A percentile compares a stretch with the other conserved stretches of the same genome.
Evolutionary conservation across 2,329 filamentous ascomycete species (phyloP).

Genomic region (Talaromyces verruculosus): DNA sequence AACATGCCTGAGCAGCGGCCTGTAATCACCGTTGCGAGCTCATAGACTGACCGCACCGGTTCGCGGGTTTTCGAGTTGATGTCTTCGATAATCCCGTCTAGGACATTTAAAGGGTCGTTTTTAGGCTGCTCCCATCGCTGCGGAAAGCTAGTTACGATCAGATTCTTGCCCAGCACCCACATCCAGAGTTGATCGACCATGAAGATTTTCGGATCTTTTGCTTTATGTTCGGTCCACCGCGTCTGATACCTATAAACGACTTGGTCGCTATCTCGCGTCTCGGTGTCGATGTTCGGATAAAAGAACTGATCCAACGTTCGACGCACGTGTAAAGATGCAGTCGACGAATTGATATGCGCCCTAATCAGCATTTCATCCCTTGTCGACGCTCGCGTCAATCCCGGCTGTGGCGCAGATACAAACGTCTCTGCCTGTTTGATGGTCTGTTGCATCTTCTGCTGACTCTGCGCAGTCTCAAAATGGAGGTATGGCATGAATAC

Average conservation of each 20-base stretch:
- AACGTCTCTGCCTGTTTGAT: constrained; percentile 43
- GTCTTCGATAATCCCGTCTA: constrained; percentile 62
- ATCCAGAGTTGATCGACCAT: constrained; percentile 71
- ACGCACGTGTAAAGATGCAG: constrained; percentile 53
- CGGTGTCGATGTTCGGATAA: constrained; percentile 61
- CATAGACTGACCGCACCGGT: constrained; percentile 61
- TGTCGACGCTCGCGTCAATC: constrained; percentile 33
- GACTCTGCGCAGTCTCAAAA: constrained; percentile 59
- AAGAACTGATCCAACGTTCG: constrained; percentile 66
- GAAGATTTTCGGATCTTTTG: constrained; percentile 58
- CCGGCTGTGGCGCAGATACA: constrained; percentile 23
- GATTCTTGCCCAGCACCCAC: constrained; percentile 59
- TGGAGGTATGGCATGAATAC: constrained; percentile 65
- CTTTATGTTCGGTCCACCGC: constrained; percentile 34
- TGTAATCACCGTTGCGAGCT: constrained; percentile 63
- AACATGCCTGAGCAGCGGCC: constrained; percentile 61
- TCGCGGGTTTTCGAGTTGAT: constrained; percentile 64
- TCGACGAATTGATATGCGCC: constrained; percentile 39
- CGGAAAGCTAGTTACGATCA: constrained; percentile 53
- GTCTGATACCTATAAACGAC: constrained; percentile 63
- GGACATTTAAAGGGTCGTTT: constrained; percentile 62
- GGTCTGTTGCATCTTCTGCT: constrained; percentile 58
- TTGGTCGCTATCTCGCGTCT: constrained; percentile 61
- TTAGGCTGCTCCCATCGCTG: constrained; percentile 54
- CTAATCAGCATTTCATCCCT: constrained; percentile 40